Conservation (phyloP, 164 flowering plant species). For the Berberis thunbergii region DNA sequence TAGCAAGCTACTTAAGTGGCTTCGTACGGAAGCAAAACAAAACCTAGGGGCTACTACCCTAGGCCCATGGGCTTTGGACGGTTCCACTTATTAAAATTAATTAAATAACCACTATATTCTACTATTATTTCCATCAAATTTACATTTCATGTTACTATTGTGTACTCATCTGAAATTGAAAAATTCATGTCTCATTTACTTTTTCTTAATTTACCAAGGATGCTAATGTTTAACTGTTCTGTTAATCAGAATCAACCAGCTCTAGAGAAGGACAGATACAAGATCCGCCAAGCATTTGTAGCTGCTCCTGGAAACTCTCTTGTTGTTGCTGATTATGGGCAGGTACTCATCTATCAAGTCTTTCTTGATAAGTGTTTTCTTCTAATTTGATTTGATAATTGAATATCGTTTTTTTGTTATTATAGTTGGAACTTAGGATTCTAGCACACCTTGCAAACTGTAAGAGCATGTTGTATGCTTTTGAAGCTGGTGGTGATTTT, state of each 20-base stretch:
- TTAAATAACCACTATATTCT: too few relatives aligned
- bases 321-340: slow-evolving; percentile 97
- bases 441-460: slow-evolving; percentile 94
- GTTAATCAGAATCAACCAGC: slow-evolving; percentile 89
- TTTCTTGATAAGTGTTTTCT: not conserved
- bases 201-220: not conserved
- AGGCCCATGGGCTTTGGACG: too few relatives aligned
- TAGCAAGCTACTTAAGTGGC: too few relatives aligned
- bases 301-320: slow-evolving; percentile 91
- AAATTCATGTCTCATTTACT: not conserved
- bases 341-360: slow-evolving; percentile 29
- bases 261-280: slow-evolving; percentile 92
- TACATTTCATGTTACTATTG: not conserved
- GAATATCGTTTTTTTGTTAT: slow-evolving; percentile 1
- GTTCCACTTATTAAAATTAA: too few relatives aligned
- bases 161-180: not conserved
- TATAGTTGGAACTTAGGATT: slow-evolving; percentile 89
- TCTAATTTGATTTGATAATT: slow-evolving; percentile 7
- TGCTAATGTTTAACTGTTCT: slow-evolving; percentile 3
- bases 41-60: too few relatives aligned
- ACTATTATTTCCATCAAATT: not conserved
- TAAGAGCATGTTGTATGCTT: slow-evolving; percentile 93
- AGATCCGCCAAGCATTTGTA: slow-evolving; percentile 89
- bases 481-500: slow-evolving; percentile 96
- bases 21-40: too few relatives aligned